These are phyloP conservation scores for Terana coerulea DNA, from an alignment of 768 basidiomycete species.

Conservation along the genomic window DNA sequence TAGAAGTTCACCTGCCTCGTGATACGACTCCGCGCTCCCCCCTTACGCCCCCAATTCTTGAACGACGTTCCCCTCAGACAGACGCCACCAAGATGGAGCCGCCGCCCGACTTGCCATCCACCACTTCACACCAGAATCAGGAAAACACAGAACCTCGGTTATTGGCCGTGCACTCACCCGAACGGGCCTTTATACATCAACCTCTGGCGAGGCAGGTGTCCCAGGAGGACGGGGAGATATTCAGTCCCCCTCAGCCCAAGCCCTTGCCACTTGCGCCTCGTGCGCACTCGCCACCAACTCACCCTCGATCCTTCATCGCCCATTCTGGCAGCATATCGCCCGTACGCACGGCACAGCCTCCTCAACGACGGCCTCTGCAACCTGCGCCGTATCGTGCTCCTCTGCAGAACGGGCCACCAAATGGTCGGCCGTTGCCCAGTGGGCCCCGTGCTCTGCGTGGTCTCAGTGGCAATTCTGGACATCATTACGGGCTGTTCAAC, in stretches of 20 bases:
- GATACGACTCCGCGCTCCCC: too few relatives aligned
- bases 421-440: conserved; percentile 34
- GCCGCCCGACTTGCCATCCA: neutral
- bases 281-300: conserved; percentile 44
- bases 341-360: conserved; percentile 2
- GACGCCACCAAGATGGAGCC: neutral
- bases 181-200: neutral
- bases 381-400: conserved; percentile 29
- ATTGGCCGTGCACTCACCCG: neutral
- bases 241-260: conserved; percentile 33
- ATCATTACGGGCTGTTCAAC: conserved; percentile 7
- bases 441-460: conserved; percentile 38
- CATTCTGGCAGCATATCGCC: conserved; percentile 15
- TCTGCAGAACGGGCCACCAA: conserved; percentile 20
- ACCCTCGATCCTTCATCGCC: conserved; percentile 42
- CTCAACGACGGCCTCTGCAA: conserved; percentile 26
- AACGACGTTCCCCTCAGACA: neutral
- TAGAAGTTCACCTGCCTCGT: too few relatives aligned
- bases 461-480: conserved; percentile 16
- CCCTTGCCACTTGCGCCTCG: conserved; percentile 30
- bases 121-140: neutral
- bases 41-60: neutral
- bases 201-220: conserved; percentile 28
- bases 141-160: conserved; percentile 3
- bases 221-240: conserved; percentile 54